Evolutionary conservation across 2,329 filamentous ascomycete genomes (phyloP).

Genomic region (Peltaster fructicola): DNA sequence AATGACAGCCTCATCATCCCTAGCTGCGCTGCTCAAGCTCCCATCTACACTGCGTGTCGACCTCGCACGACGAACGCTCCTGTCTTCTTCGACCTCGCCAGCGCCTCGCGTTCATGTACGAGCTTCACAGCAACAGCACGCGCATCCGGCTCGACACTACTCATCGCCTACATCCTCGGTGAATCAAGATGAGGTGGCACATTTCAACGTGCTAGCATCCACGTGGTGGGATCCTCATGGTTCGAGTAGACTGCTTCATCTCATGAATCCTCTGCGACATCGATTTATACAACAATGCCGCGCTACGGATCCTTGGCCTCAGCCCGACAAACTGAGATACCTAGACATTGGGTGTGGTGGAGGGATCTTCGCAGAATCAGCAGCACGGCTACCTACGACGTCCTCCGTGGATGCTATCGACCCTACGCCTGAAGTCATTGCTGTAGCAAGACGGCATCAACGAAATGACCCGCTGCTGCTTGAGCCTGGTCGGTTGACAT

Average conservation of each 20-base stretch:
- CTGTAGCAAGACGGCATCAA: slow-evolving; percentile 60
- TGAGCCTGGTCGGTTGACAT: slow-evolving; percentile 39
- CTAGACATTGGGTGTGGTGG: slow-evolving; percentile 85
- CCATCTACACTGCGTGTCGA: too few relatives aligned
- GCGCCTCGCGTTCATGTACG: too few relatives aligned
- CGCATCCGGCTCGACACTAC: too few relatives aligned
- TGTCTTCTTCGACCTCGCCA: too few relatives aligned
- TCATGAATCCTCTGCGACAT: slow-evolving; percentile 95
- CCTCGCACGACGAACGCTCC: too few relatives aligned
- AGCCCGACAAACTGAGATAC: slow-evolving; percentile 39
- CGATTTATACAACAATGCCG: slow-evolving; percentile 65
- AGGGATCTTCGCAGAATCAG: slow-evolving; percentile 86
- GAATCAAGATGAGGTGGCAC: slow-evolving; percentile 73
- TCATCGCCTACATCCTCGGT: too few relatives aligned
- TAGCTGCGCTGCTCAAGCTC: too few relatives aligned
- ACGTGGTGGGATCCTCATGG: slow-evolving; percentile 97
- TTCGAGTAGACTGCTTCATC: slow-evolving; percentile 76
- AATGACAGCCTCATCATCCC: too few relatives aligned
- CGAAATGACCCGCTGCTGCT: slow-evolving; percentile 52
- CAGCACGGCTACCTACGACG: slow-evolving; percentile 49
- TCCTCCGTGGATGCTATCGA: slow-evolving; percentile 57
- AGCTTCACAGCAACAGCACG: too few relatives aligned
- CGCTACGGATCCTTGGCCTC: slow-evolving; percentile 28
- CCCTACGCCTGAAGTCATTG: slow-evolving; percentile 54
- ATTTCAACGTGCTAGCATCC: slow-evolving; percentile 85